Percentiles rank a stretch among this genome's conserved stretches.
These are phyloP conservation scores for Cystobasidium ongulense DNA, from an alignment of 768 basidiomycete species.

Conservation along the genomic window DNA sequence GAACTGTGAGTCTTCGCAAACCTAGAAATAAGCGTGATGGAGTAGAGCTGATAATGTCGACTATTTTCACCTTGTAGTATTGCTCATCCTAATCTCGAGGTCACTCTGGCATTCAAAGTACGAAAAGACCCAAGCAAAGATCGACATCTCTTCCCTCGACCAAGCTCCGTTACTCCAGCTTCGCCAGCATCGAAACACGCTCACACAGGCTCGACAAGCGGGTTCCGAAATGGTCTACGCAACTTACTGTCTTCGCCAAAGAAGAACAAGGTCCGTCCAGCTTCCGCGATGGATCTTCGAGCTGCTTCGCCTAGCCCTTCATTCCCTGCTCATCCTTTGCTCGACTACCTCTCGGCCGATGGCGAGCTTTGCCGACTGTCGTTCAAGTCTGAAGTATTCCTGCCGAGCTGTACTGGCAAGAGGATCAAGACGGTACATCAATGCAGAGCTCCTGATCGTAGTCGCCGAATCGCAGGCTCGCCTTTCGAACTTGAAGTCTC, in stretches of 20 bases:
- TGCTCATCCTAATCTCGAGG: conserved; percentile 15
- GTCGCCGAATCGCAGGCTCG: not conserved
- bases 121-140: conserved; percentile 2
- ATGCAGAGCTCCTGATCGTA: not conserved
- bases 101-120: conserved; percentile 22
- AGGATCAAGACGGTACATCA: not conserved
- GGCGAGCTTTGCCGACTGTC: not conserved
- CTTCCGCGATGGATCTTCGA: conserved; percentile 10
- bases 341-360: conserved; percentile 10
- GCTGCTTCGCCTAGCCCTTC: conserved; percentile 1
- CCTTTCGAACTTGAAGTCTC: conserved; percentile 1
- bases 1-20: conserved; percentile 25
- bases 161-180: not conserved
- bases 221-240: conserved; percentile 19
- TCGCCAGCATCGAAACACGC: not conserved
- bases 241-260: not conserved
- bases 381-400: not conserved
- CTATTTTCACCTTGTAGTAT: conserved; percentile 1
- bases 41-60: too few relatives aligned
- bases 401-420: conserved; percentile 2
- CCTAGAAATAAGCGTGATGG: too few relatives aligned
- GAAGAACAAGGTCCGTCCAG: conserved; percentile 26
- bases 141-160: conserved; percentile 16
- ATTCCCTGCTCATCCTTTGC: conserved; percentile 9
- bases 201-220: conserved; percentile 14